phyloP scores from a whole-genome alignment of 2,329 filamentous ascomycete species.

The Talaromyces atroroseus region DNA sequence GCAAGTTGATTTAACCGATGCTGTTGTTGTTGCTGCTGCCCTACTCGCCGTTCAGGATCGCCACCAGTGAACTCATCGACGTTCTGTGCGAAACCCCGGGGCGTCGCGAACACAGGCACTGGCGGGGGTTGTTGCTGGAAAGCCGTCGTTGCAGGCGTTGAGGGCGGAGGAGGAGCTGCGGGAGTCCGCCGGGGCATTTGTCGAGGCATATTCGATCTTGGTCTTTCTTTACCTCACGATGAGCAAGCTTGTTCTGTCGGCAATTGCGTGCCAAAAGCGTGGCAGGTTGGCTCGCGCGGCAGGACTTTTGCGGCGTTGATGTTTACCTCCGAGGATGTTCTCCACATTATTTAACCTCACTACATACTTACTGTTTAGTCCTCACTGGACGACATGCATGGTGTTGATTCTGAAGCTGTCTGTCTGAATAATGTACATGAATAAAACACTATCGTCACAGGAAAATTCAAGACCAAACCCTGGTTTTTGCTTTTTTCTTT shows the following conservation, averaged over 20 bases:
- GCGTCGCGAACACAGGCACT: conserved; percentile 10
- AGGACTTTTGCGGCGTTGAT: conserved; percentile 11
- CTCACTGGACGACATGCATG: too few species aligned
- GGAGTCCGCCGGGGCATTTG: conserved; percentile 12
- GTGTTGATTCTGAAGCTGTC: too few species aligned
- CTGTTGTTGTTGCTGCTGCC: conserved; percentile 3
- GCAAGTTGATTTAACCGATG: background rate
- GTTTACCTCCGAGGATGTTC: conserved; percentile 10
- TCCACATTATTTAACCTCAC: background rate
- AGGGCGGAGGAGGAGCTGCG: conserved; percentile 8
- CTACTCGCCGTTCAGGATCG: background rate
- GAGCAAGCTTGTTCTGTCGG: background rate
- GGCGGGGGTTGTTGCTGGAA: conserved; percentile 1
- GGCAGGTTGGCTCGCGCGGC: background rate
- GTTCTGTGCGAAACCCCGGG: conserved; percentile 2
- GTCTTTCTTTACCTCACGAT: background rate
- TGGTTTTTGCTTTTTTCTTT: background rate
- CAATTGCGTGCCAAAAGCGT: background rate
- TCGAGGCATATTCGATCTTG: conserved; percentile 9
- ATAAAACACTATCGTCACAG: too few species aligned
- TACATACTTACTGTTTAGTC: background rate
- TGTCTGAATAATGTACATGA: background rate
- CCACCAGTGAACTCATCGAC: background rate
- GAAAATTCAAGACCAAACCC: too few species aligned
- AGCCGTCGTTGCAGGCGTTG: conserved; percentile 6